Conservation (phyloP, 129 eudicot genomes). For the Escallonia herrerae region DNA sequence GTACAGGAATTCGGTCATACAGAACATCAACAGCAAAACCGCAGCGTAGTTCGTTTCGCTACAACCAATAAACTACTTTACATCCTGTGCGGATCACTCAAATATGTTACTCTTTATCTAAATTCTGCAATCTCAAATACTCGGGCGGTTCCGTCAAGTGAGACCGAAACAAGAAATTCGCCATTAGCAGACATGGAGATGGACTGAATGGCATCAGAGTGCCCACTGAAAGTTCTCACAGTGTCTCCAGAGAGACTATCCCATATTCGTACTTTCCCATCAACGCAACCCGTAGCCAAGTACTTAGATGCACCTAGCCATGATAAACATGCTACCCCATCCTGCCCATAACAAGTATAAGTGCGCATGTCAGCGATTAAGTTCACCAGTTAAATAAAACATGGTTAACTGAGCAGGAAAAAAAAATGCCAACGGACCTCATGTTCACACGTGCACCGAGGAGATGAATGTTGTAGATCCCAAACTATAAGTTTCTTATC, state of each 20-base stretch:
- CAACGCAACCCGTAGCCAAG: slow-evolving; percentile 76
- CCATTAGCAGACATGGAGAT: slow-evolving; percentile 45
- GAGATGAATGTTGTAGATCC: slow-evolving; percentile 64
- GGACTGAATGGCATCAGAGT: slow-evolving; percentile 64
- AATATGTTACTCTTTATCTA: slow-evolving; percentile 5
- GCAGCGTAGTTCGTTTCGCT: not conserved
- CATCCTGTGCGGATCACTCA: not conserved
- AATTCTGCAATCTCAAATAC: slow-evolving; percentile 56
- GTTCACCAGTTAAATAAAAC: not conserved
- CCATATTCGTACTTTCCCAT: slow-evolving; percentile 83
- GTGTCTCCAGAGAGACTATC: slow-evolving; percentile 82
- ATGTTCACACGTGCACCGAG: slow-evolving; percentile 80
- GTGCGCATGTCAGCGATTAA: too few relatives aligned
- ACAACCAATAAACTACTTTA: not conserved
- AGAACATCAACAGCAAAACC: not conserved
- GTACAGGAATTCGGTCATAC: not conserved
- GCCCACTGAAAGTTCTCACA: slow-evolving; percentile 62
- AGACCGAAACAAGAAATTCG: slow-evolving; percentile 47
- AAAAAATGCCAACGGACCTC: slow-evolving; percentile 40
- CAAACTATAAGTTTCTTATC: slow-evolving; percentile 82
- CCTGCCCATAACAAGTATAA: slow-evolving; percentile 32
- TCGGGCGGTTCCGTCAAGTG: slow-evolving; percentile 62
- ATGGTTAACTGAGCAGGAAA: not conserved
- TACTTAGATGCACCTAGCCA: slow-evolving; percentile 64
- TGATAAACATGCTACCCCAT: slow-evolving; percentile 66